phyloP scores from a whole-genome alignment of 83 land plant species.

The Isoetes engelmannii region DNA sequence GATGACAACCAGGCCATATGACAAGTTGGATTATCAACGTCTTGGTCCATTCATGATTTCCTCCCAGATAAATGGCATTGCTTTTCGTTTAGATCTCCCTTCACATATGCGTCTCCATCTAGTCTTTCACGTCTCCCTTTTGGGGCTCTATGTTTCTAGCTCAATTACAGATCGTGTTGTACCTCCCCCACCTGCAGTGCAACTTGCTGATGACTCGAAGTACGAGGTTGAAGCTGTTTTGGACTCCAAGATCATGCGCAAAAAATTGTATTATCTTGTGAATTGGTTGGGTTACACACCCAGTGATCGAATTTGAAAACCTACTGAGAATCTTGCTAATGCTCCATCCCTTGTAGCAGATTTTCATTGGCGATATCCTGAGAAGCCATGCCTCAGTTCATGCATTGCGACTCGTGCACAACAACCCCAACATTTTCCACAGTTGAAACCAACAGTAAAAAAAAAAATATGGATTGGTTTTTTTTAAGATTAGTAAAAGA shows the following conservation, averaged over 20 bases:
- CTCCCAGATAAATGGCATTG: not conserved
- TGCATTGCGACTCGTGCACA: too few species aligned
- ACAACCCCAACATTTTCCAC: too few species aligned
- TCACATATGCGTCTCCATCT: slow-evolving; percentile 4
- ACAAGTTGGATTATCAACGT: too few species aligned
- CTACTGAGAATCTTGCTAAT: slow-evolving; percentile 1
- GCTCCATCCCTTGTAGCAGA: slow-evolving; percentile 1
- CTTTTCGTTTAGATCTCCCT: slow-evolving; percentile 14
- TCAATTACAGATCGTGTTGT: slow-evolving; percentile 7
- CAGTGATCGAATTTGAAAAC: not conserved
- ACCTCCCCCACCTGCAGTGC: slow-evolving; percentile 10
- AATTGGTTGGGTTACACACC: slow-evolving; percentile 9
- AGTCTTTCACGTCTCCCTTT: slow-evolving; percentile 2
- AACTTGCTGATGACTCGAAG: slow-evolving; percentile 9
- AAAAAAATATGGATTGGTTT: too few species aligned
- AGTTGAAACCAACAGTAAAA: too few species aligned
- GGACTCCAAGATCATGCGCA: slow-evolving; percentile 8
- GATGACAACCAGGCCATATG: too few species aligned
- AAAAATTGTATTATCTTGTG: slow-evolving; percentile 5
- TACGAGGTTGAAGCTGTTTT: slow-evolving; percentile 13
- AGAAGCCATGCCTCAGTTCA: too few species aligned
- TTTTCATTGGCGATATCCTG: slow-evolving; percentile 2
- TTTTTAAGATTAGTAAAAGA: too few species aligned
- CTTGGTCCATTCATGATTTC: too few species aligned
- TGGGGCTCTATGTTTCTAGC: not conserved